These are phyloP conservation scores for Pseudocercospora cruenta DNA, from an alignment of 2,329 filamentous ascomycete genomes.

Conservation along the genomic window DNA sequence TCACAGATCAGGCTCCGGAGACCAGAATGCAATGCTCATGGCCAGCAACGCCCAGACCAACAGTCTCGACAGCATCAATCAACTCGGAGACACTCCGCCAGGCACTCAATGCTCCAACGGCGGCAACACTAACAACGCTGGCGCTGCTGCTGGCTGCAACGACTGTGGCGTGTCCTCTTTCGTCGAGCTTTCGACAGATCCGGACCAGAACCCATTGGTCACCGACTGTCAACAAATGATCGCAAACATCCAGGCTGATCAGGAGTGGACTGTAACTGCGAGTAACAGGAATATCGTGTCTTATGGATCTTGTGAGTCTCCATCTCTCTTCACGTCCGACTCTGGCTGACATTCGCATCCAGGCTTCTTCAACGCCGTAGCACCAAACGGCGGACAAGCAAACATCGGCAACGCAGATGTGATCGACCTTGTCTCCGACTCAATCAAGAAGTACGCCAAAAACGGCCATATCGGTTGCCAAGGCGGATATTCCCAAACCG, in stretches of 20 bases:
- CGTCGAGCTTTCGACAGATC: background rate
- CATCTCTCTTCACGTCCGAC: background rate
- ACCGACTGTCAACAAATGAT: conserved; percentile 17
- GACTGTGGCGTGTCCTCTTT: conserved; percentile 21
- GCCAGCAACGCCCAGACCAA: background rate
- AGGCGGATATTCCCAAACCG: conserved; percentile 15
- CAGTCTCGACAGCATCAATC: background rate
- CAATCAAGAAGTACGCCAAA: conserved; percentile 11
- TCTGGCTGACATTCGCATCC: background rate
- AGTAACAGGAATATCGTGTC: background rate
- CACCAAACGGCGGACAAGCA: conserved; percentile 1
- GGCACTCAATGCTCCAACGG: background rate
- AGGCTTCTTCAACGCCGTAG: conserved; percentile 18
- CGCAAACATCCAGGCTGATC: background rate
- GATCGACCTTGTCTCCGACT: conserved; percentile 13
- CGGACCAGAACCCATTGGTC: background rate
- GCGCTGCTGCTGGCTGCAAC: conserved; percentile 14
- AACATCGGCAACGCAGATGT: conserved; percentile 20
- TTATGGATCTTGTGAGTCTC: conserved; percentile 16
- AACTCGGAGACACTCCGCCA: background rate
- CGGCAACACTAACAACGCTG: conserved; percentile 10
- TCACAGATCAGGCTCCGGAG: background rate
- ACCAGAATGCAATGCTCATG: background rate
- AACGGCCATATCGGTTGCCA: conserved; percentile 8
- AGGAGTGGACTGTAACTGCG: conserved; percentile 14